Conservation (phyloP, 2,329 filamentous ascomycete species). For the Aspergillus ibericus region DNA sequence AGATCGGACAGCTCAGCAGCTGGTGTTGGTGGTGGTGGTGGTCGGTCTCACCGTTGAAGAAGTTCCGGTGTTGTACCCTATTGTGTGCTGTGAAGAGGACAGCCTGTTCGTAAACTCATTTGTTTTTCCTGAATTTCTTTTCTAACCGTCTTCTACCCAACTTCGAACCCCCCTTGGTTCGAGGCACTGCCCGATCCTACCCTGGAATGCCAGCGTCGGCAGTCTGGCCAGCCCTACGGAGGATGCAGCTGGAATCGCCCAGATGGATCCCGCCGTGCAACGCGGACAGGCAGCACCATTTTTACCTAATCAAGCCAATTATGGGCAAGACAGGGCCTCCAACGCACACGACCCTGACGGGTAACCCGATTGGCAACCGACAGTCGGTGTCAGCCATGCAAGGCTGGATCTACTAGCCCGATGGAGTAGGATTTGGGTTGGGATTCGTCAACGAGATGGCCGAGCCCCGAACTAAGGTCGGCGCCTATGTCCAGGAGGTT, state of each 20-base stretch:
- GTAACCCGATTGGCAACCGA: background rate
- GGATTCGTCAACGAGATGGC: background rate
- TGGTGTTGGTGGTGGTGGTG: background rate
- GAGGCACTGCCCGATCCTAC: background rate
- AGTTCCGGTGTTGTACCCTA: background rate
- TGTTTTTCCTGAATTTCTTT: background rate
- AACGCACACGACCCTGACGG: background rate
- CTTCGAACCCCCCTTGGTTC: background rate
- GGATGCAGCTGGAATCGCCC: background rate
- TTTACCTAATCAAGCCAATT: background rate
- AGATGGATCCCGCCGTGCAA: background rate
- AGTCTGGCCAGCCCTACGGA: conserved; percentile 6
- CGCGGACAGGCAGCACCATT: conserved; percentile 4
- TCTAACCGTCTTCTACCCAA: background rate
- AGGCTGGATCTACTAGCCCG: background rate
- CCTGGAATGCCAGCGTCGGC: background rate
- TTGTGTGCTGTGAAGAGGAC: background rate
- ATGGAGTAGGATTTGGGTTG: background rate
- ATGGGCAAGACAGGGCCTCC: background rate
- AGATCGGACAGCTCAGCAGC: conserved; percentile 2
- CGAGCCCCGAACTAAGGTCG: background rate
- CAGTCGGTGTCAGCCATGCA: background rate
- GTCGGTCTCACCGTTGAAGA: background rate
- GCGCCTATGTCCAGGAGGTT: background rate
- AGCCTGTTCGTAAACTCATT: background rate